Base-by-base conservation (phyloP, 2,329 filamentous ascomycete genomes). In the Nothomitra cinnamomea region DNA sequence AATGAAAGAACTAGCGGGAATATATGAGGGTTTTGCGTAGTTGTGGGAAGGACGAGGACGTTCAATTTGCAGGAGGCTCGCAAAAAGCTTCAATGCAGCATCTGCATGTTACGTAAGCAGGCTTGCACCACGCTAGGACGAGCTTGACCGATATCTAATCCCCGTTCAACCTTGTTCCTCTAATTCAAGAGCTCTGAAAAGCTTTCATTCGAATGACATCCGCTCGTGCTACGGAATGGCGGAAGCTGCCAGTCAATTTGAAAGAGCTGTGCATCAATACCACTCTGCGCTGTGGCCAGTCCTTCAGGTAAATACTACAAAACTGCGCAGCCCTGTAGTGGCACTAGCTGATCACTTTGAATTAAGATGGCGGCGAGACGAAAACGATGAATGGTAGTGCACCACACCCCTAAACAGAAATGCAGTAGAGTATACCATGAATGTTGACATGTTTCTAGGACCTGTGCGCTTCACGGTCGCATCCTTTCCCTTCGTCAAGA, bases 181-280 rank as follows among this genome's bases (percentile, higher is more conserved):
- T 53, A 3, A 51, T 55, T 35, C 6, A 3, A 25, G 28, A 17
- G 25, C 40, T 48, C 45, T 41, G 13, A n/a, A 5, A 15, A 19
- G 4, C 19, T 21, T 25, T 17, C 25, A 35, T 22, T 15, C 12
- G 21, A 49, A 54, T 54, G 51, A n/a, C 70, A 45, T 54, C 67
- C 50, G 66, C 66, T 50, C 74, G 73, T 28, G 72, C 79, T n/a
- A 74, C 82, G 15, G 84, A 87, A 64, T 98, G 92, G 92, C 80
- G 80, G 58, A 94, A 86, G 70, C 70, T 98, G 60, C 88, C 92
- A 22, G 72, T 95, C 41, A 85, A 75, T 56, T 70, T 95, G 35
- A 78, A 82, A 2, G 92, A 98, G 65, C 77, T 98, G 2, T 95
- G 87, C 65, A 88, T 98, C 59, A 87, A 95, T 61, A 98, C 90